Conservation (phyloP, 2,329 filamentous ascomycete genomes). For the Diaporthe destruens region DNA sequence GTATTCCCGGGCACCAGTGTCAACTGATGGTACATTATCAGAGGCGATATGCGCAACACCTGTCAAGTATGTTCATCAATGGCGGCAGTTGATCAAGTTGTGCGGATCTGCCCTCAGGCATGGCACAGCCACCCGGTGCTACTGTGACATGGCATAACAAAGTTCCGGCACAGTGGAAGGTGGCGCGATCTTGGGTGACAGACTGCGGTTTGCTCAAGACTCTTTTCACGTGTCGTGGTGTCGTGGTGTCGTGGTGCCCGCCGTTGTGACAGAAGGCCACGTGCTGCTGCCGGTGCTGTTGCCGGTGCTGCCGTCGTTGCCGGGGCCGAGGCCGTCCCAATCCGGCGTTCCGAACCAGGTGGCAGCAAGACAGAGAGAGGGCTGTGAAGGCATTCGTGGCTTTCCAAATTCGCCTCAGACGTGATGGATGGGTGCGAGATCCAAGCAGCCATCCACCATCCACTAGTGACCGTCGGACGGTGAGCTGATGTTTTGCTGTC, state of each 20-base stretch:
- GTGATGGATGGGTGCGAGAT: neutral
- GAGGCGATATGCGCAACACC: neutral
- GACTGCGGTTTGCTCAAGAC: neutral
- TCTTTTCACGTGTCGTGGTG: neutral
- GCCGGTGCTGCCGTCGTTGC: neutral
- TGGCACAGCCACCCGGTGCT: neutral
- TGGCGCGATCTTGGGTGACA: neutral
- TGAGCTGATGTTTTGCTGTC: neutral
- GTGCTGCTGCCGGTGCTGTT: neutral
- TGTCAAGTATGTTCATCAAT: neutral
- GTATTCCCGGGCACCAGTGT: neutral
- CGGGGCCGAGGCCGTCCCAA: neutral
- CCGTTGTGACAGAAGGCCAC: neutral
- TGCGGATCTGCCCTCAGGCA: no score
- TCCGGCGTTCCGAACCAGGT: constrained; percentile 9
- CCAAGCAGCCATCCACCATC: neutral
- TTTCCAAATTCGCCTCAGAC: constrained; percentile 21
- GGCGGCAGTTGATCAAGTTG: neutral
- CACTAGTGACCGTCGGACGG: neutral
- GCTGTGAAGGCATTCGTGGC: constrained; percentile 6
- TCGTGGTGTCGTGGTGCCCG: neutral
- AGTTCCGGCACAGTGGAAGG: no score
- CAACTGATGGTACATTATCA: neutral
- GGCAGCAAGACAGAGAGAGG: constrained; percentile 8
- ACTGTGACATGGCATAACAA: neutral